Evolutionary conservation across 768 basidiomycete species (phyloP), one percentile per base, ranked within the genome.

Genomic region (Podaxis carcinomalis): DNA sequence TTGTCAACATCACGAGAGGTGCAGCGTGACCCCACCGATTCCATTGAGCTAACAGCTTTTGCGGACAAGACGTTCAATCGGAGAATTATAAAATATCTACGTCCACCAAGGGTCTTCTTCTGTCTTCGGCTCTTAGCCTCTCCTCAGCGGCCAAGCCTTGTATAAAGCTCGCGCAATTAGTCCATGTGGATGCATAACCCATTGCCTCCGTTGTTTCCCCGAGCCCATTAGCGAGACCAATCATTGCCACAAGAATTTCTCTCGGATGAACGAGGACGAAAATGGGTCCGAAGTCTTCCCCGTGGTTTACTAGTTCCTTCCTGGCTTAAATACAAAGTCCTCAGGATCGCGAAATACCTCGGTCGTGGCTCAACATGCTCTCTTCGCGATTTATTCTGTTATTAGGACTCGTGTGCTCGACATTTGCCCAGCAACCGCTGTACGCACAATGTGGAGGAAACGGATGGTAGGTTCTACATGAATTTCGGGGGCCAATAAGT

Each of bases 381-480:
- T 49, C 49, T 9, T 32, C 21, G 47, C 51, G 35, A 10, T 52
- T 32, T 25, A 11, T 25, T 21, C 35, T 56, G 21, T 56, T 72
- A 28, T 44, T 76, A 50, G 62, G 65, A 23, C 42, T 73, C 21
- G 46, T 72, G 19, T 61, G 57, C 56, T 27, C 60, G 52, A 72
- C 65, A 27, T 52, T 63, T n/a, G 76, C 79, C 21, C 79, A 81
- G 56, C 75, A 77, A 61, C 67, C 73, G 2, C 62, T 77, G 11
- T 80, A 79, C 62, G 69, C 64, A n/a, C 80, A 83, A 65, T 82
- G 82, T 59, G 82, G 81, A 44, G 81, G 82, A 23, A 77, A 72
- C 35, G 79, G 78, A 71, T 82, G 82, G 81, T 79, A 65, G 63
- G 74, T 66, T 5, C 3, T 13, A 21, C 52, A 11, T 3, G 13